Conservation (phyloP, 2,329 filamentous ascomycete genomes). For the Torrubiella hemipterigena region DNA sequence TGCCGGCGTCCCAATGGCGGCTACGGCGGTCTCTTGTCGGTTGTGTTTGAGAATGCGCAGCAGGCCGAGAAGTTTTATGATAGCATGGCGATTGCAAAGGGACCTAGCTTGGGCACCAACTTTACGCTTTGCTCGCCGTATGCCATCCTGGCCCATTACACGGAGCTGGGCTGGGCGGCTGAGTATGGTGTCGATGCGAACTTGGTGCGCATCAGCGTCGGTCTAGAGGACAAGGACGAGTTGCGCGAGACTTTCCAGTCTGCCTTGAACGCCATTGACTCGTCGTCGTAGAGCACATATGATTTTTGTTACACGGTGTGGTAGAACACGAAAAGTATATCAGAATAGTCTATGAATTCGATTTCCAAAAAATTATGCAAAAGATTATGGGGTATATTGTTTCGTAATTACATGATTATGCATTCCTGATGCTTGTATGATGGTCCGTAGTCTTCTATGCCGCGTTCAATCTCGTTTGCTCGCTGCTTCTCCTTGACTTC, state of each 20-base stretch:
- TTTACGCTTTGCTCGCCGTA: slow-evolving; percentile 91
- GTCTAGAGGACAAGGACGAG: slow-evolving; percentile 64
- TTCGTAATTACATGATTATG: slow-evolving; percentile 49
- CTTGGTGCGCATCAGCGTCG: slow-evolving; percentile 78
- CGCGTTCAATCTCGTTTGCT: slow-evolving; percentile 65
- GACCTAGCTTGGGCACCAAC: slow-evolving; percentile 90
- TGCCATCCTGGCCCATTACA: slow-evolving; percentile 81
- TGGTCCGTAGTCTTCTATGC: slow-evolving; percentile 59
- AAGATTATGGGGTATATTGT: too few species aligned
- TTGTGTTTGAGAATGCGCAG: slow-evolving; percentile 59
- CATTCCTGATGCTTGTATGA: slow-evolving; percentile 49
- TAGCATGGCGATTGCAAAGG: slow-evolving; percentile 75
- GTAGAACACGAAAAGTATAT: too few species aligned
- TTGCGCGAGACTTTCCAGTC: slow-evolving; percentile 51
- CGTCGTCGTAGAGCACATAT: too few species aligned
- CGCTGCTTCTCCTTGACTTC: slow-evolving; percentile 56
- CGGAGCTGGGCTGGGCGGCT: slow-evolving; percentile 82
- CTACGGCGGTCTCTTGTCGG: slow-evolving; percentile 81
- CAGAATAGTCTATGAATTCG: too few species aligned
- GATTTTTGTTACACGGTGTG: too few species aligned
- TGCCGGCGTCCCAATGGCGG: slow-evolving; percentile 64
- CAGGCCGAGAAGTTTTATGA: slow-evolving; percentile 80
- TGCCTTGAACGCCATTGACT: slow-evolving; percentile 53
- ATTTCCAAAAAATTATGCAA: too few species aligned
- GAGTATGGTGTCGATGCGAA: slow-evolving; percentile 70